These are phyloP conservation scores for Kazachstania martiniae DNA, from an alignment of 805 yeast species.

Conservation along the genomic window DNA sequence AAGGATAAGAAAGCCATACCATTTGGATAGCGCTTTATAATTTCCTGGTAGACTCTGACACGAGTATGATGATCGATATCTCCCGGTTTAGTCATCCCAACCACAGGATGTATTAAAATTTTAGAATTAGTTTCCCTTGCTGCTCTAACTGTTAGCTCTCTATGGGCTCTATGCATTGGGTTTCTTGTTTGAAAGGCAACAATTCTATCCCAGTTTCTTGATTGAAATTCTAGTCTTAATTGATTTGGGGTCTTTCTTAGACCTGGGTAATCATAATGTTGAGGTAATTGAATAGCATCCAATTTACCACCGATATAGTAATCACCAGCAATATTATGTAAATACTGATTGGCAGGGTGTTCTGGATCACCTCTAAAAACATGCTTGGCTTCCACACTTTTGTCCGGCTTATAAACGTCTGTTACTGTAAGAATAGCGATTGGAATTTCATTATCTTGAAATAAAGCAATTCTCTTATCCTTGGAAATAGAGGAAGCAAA, in stretches of 20 bases:
- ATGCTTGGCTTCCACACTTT: slow-evolving; percentile 64
- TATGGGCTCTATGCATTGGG: slow-evolving; percentile 98
- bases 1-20: slow-evolving; percentile 86
- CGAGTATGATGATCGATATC: slow-evolving; percentile 97
- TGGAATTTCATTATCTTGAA: slow-evolving; percentile 70
- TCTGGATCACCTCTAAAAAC: slow-evolving; percentile 96
- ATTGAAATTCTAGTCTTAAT: slow-evolving; percentile 71
- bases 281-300: slow-evolving; percentile 75
- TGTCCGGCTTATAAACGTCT: slow-evolving; percentile 75
- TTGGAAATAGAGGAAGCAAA: slow-evolving; percentile 36
- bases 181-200: slow-evolving; percentile 98
- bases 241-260: slow-evolving; percentile 85
- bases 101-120: slow-evolving; percentile 91
- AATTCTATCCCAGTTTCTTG: slow-evolving; percentile 75
- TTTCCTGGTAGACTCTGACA: slow-evolving; percentile 88
- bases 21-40: slow-evolving; percentile 84
- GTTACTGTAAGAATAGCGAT: slow-evolving; percentile 73
- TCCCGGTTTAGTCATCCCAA: slow-evolving; percentile 94
- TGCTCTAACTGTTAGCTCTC: slow-evolving; percentile 92
- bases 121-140: slow-evolving; percentile 87
- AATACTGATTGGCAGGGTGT: slow-evolving; percentile 82
- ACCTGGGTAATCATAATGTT: slow-evolving; percentile 83
- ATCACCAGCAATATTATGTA: slow-evolving; percentile 66
- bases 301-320: slow-evolving; percentile 80
- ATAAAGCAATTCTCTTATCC: slow-evolving; percentile 59